These are phyloP conservation scores for Rostrohypoxylon terebratum DNA, from an alignment of 495 filamentous ascomycete species.

Conservation along the genomic window DNA sequence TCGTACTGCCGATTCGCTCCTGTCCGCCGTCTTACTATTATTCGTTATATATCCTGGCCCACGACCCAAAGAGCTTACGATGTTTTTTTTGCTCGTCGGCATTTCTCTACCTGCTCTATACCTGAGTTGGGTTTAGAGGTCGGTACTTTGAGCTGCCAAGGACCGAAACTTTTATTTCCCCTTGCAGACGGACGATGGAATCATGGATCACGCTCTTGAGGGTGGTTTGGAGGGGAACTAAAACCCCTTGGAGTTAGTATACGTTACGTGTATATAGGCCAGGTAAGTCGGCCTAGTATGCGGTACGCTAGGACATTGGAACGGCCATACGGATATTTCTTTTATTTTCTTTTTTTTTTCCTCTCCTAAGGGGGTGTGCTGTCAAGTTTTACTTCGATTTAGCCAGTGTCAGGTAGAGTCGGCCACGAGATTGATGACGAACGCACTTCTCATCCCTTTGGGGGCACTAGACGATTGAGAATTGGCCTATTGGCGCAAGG, in stretches of 20 bases:
- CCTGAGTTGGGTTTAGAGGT: constrained; percentile 18
- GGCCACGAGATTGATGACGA: constrained; percentile 10
- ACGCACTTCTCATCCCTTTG: constrained; percentile 26
- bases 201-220: neutral
- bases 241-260: constrained; percentile 23
- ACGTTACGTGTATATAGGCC: constrained; percentile 15
- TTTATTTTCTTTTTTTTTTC: neutral
- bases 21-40: constrained; percentile 4
- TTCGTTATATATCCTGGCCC: constrained; percentile 1
- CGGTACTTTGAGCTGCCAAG: constrained; percentile 34
- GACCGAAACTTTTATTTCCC: constrained; percentile 33
- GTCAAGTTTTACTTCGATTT: constrained; percentile 31
- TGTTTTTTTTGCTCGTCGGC: constrained; percentile 6
- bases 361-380: constrained; percentile 11
- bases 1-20: constrained; percentile 13
- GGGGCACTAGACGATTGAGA: neutral
- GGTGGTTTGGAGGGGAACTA: constrained; percentile 16
- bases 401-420: constrained; percentile 21
- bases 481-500: constrained; percentile 1
- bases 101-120: neutral
- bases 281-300: constrained; percentile 3
- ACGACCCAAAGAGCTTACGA: neutral
- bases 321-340: constrained; percentile 15
- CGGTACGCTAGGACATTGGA: constrained; percentile 20
- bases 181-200: constrained; percentile 38